Evolutionary conservation across 2,329 filamentous ascomycete genomes (phyloP).

Genomic region (Leptographium procerum): DNA sequence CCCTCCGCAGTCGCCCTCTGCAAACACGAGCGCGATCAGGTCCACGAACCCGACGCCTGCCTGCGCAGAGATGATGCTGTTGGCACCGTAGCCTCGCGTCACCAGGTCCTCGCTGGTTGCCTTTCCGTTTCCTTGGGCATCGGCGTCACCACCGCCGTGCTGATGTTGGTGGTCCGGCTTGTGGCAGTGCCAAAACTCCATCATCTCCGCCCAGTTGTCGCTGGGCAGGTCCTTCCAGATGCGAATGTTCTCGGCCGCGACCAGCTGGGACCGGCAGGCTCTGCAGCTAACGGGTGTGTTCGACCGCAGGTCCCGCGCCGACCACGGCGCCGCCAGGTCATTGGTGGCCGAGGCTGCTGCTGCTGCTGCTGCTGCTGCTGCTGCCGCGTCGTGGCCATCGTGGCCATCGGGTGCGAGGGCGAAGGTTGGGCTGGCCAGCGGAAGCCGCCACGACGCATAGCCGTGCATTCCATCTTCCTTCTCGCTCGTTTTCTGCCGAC

Average conservation of each 20-base stretch:
- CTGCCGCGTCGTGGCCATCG: neutral
- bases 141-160: constrained; percentile 1
- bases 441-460: constrained; percentile 39
- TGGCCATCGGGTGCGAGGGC: neutral
- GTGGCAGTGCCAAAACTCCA: constrained; percentile 99
- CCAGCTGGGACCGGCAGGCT: constrained; percentile 25
- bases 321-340: constrained; percentile 37
- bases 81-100: constrained; percentile 72
- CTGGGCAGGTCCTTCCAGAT: constrained; percentile 89
- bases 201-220: constrained; percentile 99
- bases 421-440: constrained; percentile 19
- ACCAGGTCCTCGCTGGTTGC: constrained; percentile 35
- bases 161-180: constrained; percentile 49
- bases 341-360: no score
- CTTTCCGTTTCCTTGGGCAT: constrained; percentile 8
- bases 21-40: constrained; percentile 62
- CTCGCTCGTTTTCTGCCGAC: neutral
- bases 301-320: constrained; percentile 33
- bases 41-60: constrained; percentile 67
- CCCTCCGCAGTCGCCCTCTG: constrained; percentile 49
- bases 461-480: neutral
- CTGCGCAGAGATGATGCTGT: constrained; percentile 57
- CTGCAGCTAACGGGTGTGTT: constrained; percentile 31
- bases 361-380: no score
- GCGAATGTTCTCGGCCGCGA: constrained; percentile 27